Evolutionary conservation across 78 protist genomes (phyloP).

Genomic region (Creolimax fragrantissima): DNA sequence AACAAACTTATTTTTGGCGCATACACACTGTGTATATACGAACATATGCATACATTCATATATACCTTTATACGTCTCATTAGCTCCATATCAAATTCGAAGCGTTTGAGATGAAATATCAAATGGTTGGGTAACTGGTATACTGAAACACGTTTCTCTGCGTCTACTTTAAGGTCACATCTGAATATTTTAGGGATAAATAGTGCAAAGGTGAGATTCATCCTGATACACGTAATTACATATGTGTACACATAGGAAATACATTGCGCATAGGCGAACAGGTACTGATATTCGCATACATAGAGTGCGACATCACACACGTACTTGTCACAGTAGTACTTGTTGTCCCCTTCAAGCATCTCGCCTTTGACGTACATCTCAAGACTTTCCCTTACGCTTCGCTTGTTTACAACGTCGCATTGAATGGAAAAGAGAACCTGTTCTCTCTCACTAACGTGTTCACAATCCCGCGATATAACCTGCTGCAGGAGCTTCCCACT

Average conservation of each 20-base stretch:
- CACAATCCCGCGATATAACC: background rate
- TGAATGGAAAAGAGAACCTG: constrained; percentile 14
- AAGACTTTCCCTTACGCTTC: constrained; percentile 54
- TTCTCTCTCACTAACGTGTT: background rate
- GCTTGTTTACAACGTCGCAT: constrained; percentile 63
- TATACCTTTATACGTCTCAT: constrained; percentile 25
- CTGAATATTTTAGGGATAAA: too few relatives aligned
- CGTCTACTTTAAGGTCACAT: constrained; percentile 37
- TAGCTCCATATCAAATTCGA: constrained; percentile 60
- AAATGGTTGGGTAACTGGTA: constrained; percentile 49
- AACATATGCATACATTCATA: background rate
- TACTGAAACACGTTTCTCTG: constrained; percentile 54
- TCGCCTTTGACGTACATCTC: constrained; percentile 65
- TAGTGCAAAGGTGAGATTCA: too few relatives aligned
- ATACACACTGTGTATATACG: background rate
- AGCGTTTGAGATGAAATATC: constrained; percentile 72
- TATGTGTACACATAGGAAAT: too few relatives aligned
- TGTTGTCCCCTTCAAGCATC: constrained; percentile 80
- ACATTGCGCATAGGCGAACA: too few relatives aligned
- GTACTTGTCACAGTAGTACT: constrained; percentile 58
- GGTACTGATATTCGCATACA: too few relatives aligned
- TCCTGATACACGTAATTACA: too few relatives aligned
- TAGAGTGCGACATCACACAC: too few relatives aligned
- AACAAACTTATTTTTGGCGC: background rate
- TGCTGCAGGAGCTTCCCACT: constrained; percentile 25